Evolutionary conservation across 2,329 filamentous ascomycete species (phyloP), one percentile per base, ranked within the genome.

Genomic region (Penicillium janthinellum): DNA sequence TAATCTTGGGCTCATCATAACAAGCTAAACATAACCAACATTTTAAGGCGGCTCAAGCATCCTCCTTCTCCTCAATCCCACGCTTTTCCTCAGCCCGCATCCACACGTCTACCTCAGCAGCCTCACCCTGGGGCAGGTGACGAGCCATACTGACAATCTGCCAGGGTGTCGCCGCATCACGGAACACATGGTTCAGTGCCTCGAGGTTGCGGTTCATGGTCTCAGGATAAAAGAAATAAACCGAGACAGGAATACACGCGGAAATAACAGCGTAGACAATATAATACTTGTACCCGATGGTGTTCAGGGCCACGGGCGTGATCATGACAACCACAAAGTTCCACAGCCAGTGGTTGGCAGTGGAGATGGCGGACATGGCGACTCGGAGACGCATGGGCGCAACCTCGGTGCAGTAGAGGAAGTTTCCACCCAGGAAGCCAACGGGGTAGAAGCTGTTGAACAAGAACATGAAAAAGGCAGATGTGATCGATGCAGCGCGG

Each of bases 391-490:
- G 76, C 51, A 86, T 74, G 34, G 84, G 62, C 62, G 80, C 81
- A 65, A 81, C 72, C 58, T 81, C 81, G 38, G 80, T 77, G 0
- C 77, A 66, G 44, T 69, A 66, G 4, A 66, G 35, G 84, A 84
- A 88, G 0, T 84, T 84, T 20, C 86, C 78, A 12, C 84, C 84
- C 4, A 86, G 69, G 82, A 84, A 87, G 0, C 83, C 86, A 0
- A 85, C 84, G n/a, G 85, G 86, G 59, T 87, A 88, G 56, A 85
- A 86, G 1, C 84, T 84, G 61, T 88, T 88, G 73, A 87, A 88
- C 3, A 84, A 81, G 71, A 88, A 88, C n/a, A 88, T 63, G 51
- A 67, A 68, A 12, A 59, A 52, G 2, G 54, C 57, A 0, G 59
- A 59, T 2, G 50, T 57, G 10, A 62, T 56, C 20, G 59, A 56